A percentile compares a stretch with the other conserved stretches of the same genome.
Conservation (phyloP, 148 eudicot species). For the Camellia granthamiana region DNA sequence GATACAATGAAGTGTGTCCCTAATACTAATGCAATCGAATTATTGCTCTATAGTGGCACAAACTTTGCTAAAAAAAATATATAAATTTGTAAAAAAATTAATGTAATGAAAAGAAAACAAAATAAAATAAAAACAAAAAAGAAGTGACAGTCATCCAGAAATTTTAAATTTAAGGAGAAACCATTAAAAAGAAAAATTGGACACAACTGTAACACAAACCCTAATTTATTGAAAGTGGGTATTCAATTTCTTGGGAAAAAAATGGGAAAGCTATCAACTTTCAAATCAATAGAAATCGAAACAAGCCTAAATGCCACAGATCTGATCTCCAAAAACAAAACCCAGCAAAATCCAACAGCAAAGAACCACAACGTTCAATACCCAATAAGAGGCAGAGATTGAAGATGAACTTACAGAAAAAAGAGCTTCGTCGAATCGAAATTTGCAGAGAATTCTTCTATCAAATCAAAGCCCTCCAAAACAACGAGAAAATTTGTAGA, state of each 20-base stretch:
- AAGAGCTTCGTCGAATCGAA: neutral
- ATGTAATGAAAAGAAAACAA: neutral
- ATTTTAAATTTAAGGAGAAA: too few species aligned
- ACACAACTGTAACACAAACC: neutral
- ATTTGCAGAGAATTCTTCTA: neutral
- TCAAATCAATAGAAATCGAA: neutral
- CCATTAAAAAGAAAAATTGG: too few species aligned
- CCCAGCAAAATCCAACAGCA: neutral
- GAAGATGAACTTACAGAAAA: constrained; percentile 8
- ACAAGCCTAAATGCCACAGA: neutral
- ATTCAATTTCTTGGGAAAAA: neutral
- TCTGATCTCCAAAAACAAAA: constrained; percentile 7
- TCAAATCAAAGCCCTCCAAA: neutral
- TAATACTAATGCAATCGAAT: neutral
- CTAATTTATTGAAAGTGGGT: neutral
- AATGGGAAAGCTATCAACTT: neutral
- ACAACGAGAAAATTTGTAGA: neutral
- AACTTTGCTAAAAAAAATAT: too few species aligned
- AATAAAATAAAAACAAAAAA: neutral
- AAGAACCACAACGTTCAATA: too few species aligned
- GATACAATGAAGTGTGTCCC: too few species aligned
- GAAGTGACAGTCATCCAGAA: neutral
- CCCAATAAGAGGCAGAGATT: neutral
- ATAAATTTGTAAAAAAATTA: too few species aligned
- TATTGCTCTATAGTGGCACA: too few species aligned